A percentile compares a stretch with the other conserved stretches of the same genome.
phyloP scores from a whole-genome alignment of 768 basidiomycete species.

The Leccinum longicurvipes region DNA sequence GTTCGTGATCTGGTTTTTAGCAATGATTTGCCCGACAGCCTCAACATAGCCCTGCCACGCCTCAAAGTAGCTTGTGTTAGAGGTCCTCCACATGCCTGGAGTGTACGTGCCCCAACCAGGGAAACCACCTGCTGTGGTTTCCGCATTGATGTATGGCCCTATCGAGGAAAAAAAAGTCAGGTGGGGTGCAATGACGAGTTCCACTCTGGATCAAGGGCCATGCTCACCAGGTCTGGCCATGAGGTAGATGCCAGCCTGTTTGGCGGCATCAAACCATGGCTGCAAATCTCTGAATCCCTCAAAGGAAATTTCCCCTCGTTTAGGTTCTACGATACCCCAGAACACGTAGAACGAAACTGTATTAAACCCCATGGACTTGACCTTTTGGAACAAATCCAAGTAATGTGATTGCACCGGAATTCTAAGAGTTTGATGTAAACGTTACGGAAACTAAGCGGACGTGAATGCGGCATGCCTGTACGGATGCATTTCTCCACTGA shows the following conservation, averaged over 20 bases:
- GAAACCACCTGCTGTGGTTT: conserved; percentile 40
- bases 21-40: conserved; percentile 45
- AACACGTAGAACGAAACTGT: conserved; percentile 55
- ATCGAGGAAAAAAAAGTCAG: background rate
- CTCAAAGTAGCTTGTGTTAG: conserved; percentile 43
- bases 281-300: conserved; percentile 41
- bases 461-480: conserved; percentile 36
- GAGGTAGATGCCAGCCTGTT: conserved; percentile 26
- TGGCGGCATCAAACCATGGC: conserved; percentile 31
- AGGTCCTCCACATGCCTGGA: conserved; percentile 46
- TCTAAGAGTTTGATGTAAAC: conserved; percentile 5
- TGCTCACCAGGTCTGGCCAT: conserved; percentile 25
- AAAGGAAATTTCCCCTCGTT: conserved; percentile 49
- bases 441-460: background rate
- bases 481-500: conserved; percentile 62
- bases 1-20: conserved; percentile 54
- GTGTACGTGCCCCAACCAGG: conserved; percentile 60
- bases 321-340: conserved; percentile 46
- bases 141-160: conserved; percentile 30
- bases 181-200: background rate
- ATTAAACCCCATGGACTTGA: conserved; percentile 42
- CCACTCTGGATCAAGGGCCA: background rate
- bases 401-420: conserved; percentile 36
- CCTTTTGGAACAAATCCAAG: conserved; percentile 58
- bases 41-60: conserved; percentile 60